These are phyloP conservation scores for Podila horticola DNA, from an alignment of 192 early-diverging fungal genomes.

Conservation along the genomic window DNA sequence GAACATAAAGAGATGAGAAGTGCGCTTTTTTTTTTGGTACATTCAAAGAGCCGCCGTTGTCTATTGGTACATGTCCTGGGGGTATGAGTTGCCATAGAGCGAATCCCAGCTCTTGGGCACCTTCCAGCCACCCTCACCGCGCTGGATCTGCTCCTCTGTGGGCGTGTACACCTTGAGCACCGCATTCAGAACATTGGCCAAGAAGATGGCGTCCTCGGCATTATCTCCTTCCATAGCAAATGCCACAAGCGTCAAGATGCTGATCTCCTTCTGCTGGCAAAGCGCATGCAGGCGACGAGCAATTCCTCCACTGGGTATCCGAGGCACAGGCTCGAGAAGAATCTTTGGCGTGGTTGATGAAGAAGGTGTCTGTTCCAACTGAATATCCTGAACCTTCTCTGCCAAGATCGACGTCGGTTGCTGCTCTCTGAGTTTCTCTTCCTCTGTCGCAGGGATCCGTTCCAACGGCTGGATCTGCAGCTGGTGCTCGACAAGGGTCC, in stretches of 20 bases:
- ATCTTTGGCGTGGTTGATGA: not conserved
- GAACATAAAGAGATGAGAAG: not conserved
- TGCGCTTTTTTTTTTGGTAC: not conserved
- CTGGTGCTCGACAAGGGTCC: constrained; percentile 16
- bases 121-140: constrained; percentile 46
- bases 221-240: constrained; percentile 84
- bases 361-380: constrained; percentile 10
- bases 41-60: not conserved
- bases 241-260: constrained; percentile 59
- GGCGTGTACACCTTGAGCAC: constrained; percentile 28
- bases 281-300: constrained; percentile 62
- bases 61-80: constrained; percentile 64
- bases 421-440: constrained; percentile 7
- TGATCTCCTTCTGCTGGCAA: constrained; percentile 52
- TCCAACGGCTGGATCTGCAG: constrained; percentile 52
- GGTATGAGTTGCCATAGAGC: constrained; percentile 62
- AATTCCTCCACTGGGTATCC: constrained; percentile 68
- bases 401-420: constrained; percentile 6
- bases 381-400: constrained; percentile 17
- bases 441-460: constrained; percentile 31
- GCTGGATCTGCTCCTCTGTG: constrained; percentile 14
- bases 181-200: constrained; percentile 60
- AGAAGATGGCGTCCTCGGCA: constrained; percentile 69
- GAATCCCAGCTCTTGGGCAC: constrained; percentile 64
- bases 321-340: constrained; percentile 41